A percentile compares a stretch with the other conserved stretches of the same genome.
phyloP scores from a whole-genome alignment of 2,329 filamentous ascomycete species.

The Fusarium nisikadoi region DNA sequence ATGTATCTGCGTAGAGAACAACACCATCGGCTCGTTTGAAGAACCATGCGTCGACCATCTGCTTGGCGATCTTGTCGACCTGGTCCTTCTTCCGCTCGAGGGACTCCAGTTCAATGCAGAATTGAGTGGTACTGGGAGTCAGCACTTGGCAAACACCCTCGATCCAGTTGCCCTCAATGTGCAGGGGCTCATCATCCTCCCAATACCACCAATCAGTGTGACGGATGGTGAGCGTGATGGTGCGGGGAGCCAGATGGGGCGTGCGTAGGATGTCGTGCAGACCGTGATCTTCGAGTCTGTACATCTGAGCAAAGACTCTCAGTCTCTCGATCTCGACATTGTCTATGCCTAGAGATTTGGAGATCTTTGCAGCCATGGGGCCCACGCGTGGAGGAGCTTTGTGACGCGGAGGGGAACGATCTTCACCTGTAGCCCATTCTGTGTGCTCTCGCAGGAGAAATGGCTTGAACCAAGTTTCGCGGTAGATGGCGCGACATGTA shows the following conservation, averaged over 20 bases:
- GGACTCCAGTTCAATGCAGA: slow-evolving; percentile 61
- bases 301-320: slow-evolving; percentile 58
- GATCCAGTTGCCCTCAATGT: slow-evolving; percentile 54
- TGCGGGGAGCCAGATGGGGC: slow-evolving; percentile 47
- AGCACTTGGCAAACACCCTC: slow-evolving; percentile 34
- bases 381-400: neutral
- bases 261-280: slow-evolving; percentile 44
- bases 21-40: slow-evolving; percentile 47
- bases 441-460: slow-evolving; percentile 53
- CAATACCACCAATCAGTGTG: slow-evolving; percentile 54
- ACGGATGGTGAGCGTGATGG: slow-evolving; percentile 58
- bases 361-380: slow-evolving; percentile 27
- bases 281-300: slow-evolving; percentile 46
- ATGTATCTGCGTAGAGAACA: slow-evolving; percentile 46
- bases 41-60: slow-evolving; percentile 39
- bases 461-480: slow-evolving; percentile 56
- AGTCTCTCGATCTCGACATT: slow-evolving; percentile 47
- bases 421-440: slow-evolving; percentile 49
- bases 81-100: slow-evolving; percentile 57
- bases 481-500: slow-evolving; percentile 56
- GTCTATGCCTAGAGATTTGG: slow-evolving; percentile 32
- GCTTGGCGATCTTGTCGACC: slow-evolving; percentile 55
- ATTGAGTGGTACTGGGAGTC: slow-evolving; percentile 49
- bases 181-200: slow-evolving; percentile 43
- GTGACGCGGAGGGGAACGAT: slow-evolving; percentile 46